A percentile compares a stretch with the other conserved stretches of the same genome.
Conservation (phyloP, 1,284 basidiomycete genomes). For the Kwoniella shivajii region DNA sequence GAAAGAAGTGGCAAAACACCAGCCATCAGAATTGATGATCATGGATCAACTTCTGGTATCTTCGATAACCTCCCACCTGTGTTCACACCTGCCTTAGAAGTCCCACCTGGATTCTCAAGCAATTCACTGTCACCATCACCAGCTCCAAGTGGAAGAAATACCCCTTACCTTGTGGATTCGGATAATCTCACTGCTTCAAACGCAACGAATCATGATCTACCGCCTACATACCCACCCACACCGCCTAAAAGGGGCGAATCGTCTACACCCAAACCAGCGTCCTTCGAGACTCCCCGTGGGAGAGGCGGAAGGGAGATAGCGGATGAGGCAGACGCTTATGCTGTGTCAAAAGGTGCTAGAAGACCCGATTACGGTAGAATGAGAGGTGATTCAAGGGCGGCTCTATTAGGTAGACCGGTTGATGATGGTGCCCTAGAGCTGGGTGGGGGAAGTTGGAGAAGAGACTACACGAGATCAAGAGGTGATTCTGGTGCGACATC, state of each 20-base stretch:
- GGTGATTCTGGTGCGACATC: slow-evolving; percentile 39
- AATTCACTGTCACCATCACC: neutral
- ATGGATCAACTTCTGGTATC: neutral
- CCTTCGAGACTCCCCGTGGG: neutral
- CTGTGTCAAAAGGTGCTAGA: slow-evolving; percentile 27
- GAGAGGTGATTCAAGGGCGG: slow-evolving; percentile 42
- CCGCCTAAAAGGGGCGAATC: slow-evolving; percentile 8
- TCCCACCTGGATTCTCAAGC: neutral
- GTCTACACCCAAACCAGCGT: slow-evolving; percentile 5
- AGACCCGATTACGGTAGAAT: slow-evolving; percentile 34
- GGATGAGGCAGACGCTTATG: slow-evolving; percentile 36
- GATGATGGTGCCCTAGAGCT: slow-evolving; percentile 19
- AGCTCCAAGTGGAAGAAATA: slow-evolving; percentile 1
- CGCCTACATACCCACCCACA: slow-evolving; percentile 5
- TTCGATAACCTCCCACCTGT: slow-evolving; percentile 11
- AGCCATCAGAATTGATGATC: slow-evolving; percentile 10
- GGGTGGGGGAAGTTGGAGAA: slow-evolving; percentile 14
- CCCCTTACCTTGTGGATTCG: slow-evolving; percentile 2
- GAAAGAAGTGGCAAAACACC: neutral
- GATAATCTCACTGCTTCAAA: neutral
- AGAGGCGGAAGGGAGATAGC: slow-evolving; percentile 35
- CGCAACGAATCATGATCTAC: neutral
- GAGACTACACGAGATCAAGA: slow-evolving; percentile 18
- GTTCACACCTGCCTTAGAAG: slow-evolving; percentile 6
- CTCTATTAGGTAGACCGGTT: slow-evolving; percentile 31